Conservation (phyloP, 257 asterid species). For the Fraxinus anomala region DNA sequence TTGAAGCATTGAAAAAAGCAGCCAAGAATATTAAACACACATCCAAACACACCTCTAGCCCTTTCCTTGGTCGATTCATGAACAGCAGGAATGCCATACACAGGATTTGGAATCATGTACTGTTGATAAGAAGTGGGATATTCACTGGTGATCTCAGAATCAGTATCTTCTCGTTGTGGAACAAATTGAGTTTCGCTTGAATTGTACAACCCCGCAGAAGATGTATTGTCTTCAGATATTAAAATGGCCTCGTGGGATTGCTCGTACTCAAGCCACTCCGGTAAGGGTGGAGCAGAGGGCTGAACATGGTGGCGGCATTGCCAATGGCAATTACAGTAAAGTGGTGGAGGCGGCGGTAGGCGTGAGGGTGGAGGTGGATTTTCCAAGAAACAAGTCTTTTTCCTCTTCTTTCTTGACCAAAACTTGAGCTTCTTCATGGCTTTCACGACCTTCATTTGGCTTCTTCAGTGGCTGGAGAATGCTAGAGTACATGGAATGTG, state of each 20-base stretch:
- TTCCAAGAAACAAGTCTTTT: slow-evolving; percentile 23
- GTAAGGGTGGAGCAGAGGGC: slow-evolving; percentile 76
- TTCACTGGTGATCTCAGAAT: slow-evolving; percentile 22
- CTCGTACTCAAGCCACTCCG: slow-evolving; percentile 57
- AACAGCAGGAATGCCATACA: slow-evolving; percentile 25
- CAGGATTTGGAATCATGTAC: slow-evolving; percentile 35
- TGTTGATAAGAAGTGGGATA: slow-evolving; percentile 34
- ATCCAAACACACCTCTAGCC: slow-evolving; percentile 44
- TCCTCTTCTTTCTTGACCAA: slow-evolving; percentile 68
- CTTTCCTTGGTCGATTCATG: slow-evolving; percentile 33
- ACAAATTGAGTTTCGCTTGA: slow-evolving; percentile 14
- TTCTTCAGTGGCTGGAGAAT: neutral
- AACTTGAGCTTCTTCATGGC: slow-evolving; percentile 68
- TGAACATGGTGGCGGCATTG: slow-evolving; percentile 38
- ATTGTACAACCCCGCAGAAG: slow-evolving; percentile 16
- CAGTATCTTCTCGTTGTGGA: slow-evolving; percentile 7
- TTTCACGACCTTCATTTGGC: slow-evolving; percentile 59
- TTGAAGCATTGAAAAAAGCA: slow-evolving; percentile 64
- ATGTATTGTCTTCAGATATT: slow-evolving; percentile 15
- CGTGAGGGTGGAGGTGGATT: slow-evolving; percentile 37
- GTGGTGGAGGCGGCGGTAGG: slow-evolving; percentile 14
- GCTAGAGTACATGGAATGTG: no score
- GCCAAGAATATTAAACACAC: slow-evolving; percentile 42
- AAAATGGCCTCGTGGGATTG: slow-evolving; percentile 33
- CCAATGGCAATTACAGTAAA: slow-evolving; percentile 22